Evolutionary conservation across 805 yeast genomes (phyloP).

Genomic region (Cyberlindnera maritima): DNA sequence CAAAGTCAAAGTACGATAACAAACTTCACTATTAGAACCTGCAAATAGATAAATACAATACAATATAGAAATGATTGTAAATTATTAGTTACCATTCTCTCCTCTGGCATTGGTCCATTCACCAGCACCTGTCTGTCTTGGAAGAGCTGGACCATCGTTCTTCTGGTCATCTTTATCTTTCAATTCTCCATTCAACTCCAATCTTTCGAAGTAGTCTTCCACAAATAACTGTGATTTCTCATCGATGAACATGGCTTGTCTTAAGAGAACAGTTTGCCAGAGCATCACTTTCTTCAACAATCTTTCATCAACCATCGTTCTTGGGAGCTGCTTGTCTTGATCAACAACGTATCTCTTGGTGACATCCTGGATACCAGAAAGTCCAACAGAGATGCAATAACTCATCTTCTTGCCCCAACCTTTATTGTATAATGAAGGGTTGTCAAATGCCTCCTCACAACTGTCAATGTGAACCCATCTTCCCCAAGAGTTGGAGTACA

Average conservation of each 20-base stretch:
- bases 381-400: conserved; percentile 69
- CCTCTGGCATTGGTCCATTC: conserved; percentile 81
- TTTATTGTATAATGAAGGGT: conserved; percentile 69
- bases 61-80: no score
- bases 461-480: conserved; percentile 89
- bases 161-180: conserved; percentile 6
- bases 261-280: conserved; percentile 35
- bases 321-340: conserved; percentile 40
- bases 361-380: conserved; percentile 65
- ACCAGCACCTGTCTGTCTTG: conserved; percentile 69
- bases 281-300: conserved; percentile 36
- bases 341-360: conserved; percentile 60
- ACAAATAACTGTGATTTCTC: conserved; percentile 37
- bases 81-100: conserved; percentile 52
- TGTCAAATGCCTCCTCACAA: conserved; percentile 83
- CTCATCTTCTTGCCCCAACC: conserved; percentile 97
- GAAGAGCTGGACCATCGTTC: conserved; percentile 24
- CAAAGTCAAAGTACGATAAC: conserved; percentile 16
- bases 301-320: conserved; percentile 43
- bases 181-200: conserved; percentile 26
- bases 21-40: conserved; percentile 15
- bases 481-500: conserved; percentile 54
- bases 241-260: conserved; percentile 30
- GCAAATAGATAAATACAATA: conserved; percentile 1
- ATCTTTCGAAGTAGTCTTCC: conserved; percentile 36